A percentile compares a stretch with the other conserved stretches of the same genome.
phyloP scores from a whole-genome alignment of 1,284 basidiomycete genomes.

The Caloboletus firmus region DNA sequence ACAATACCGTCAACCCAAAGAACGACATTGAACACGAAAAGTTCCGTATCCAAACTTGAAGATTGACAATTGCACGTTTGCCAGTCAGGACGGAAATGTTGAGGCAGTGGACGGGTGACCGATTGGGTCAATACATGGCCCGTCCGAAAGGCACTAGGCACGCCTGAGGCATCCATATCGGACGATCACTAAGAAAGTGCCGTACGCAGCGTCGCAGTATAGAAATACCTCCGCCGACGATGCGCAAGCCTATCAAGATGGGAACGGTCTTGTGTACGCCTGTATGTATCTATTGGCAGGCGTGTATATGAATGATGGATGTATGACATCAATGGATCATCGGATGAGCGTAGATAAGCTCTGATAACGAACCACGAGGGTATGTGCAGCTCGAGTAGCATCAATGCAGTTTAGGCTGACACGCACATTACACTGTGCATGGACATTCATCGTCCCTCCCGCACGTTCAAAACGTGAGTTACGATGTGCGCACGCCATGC shows the following conservation, averaged over 20 bases:
- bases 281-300: constrained; percentile 8
- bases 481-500: constrained; percentile 6
- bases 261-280: neutral
- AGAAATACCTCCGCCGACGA: neutral
- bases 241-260: too few species aligned
- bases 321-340: constrained; percentile 2
- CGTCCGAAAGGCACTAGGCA: neutral
- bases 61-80: constrained; percentile 9
- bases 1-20: constrained; percentile 9
- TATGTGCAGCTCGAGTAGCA: neutral
- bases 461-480: constrained; percentile 4
- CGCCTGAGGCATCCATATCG: constrained; percentile 16
- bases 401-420: constrained; percentile 6
- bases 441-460: neutral
- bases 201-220: neutral
- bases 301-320: neutral
- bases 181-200: constrained; percentile 9
- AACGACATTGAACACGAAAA: neutral
- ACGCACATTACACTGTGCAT: neutral
- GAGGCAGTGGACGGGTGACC: neutral
- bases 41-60: constrained; percentile 1
- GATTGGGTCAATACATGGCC: constrained; percentile 1
- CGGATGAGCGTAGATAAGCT: constrained; percentile 11
- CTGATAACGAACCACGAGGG: constrained; percentile 19
- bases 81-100: neutral